Evolutionary conservation across 2,329 filamentous ascomycete genomes (phyloP).

Genomic region (Penicillium brevicompactum): DNA sequence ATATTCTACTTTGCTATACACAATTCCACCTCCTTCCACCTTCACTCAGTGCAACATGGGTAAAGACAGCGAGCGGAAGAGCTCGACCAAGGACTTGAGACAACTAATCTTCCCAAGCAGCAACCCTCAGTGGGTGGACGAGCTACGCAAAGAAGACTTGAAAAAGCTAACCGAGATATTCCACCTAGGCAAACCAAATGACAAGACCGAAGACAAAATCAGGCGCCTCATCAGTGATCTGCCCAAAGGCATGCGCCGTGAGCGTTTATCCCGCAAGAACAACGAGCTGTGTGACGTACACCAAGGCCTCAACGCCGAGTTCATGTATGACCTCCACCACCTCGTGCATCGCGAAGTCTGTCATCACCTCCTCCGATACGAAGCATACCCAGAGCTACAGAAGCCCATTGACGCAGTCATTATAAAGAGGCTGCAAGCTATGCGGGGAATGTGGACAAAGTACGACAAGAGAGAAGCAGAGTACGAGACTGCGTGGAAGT

Average conservation of each 20-base stretch:
- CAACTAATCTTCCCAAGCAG: slow-evolving; percentile 3
- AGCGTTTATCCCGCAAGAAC: background rate
- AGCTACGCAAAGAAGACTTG: slow-evolving; percentile 24
- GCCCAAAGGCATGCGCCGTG: slow-evolving; percentile 17
- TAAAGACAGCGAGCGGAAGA: background rate
- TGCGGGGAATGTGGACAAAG: slow-evolving; percentile 36
- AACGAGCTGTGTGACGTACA: slow-evolving; percentile 24
- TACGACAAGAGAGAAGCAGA: slow-evolving; percentile 11
- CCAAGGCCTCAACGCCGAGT: slow-evolving; percentile 24
- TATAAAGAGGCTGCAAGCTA: slow-evolving; percentile 22
- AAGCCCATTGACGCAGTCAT: slow-evolving; percentile 14
- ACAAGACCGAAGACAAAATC: slow-evolving; percentile 8
- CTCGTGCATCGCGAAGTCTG: slow-evolving; percentile 30
- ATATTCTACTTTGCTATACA: background rate
- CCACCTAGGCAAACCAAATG: slow-evolving; percentile 21
- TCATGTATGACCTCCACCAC: slow-evolving; percentile 21
- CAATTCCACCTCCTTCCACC: background rate
- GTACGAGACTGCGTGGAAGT: slow-evolving; percentile 13
- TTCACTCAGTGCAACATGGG: background rate
- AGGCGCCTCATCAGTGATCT: slow-evolving; percentile 17
- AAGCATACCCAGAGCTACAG: slow-evolving; percentile 19
- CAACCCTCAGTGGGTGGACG: slow-evolving; percentile 18
- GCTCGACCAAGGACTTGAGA: background rate
- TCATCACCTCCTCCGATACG: slow-evolving; percentile 21
- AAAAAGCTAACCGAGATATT: slow-evolving; percentile 26